Conservation (phyloP, 176 grass and related monocot species). For the Dendrocalamus sinicus region DNA sequence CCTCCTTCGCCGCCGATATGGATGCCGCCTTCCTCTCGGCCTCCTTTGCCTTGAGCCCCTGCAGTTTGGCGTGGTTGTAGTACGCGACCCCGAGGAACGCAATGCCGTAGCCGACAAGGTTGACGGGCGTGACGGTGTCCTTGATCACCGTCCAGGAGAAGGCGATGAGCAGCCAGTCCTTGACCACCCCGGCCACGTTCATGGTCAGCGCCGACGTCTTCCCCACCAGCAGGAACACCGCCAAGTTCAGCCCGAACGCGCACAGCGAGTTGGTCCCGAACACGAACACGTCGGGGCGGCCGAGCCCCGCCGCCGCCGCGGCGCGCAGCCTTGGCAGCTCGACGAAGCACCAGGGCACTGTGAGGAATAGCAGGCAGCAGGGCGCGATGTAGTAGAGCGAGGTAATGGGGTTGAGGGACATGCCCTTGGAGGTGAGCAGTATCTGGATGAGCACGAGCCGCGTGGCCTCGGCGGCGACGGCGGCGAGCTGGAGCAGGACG, state of each 20-base stretch:
- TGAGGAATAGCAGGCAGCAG: constrained; percentile 62
- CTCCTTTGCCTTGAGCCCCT: constrained; percentile 96
- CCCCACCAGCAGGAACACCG: constrained; percentile 83
- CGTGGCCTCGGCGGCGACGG: constrained; percentile 82
- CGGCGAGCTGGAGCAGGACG: constrained; percentile 75
- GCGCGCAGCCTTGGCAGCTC: constrained; percentile 65
- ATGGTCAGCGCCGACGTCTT: constrained; percentile 95
- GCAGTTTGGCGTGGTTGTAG: constrained; percentile 96
- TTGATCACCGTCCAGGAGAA: constrained; percentile 95
- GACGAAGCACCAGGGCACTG: constrained; percentile 71
- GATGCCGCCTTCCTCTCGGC: constrained; percentile 79
- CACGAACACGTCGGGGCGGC: constrained; percentile 57
- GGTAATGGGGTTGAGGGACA: constrained; percentile 83
- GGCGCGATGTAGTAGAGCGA: constrained; percentile 87
- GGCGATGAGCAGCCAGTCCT: constrained; percentile 95
- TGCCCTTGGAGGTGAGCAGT: constrained; percentile 70
- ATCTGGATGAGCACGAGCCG: constrained; percentile 90
- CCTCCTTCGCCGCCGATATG: constrained; percentile 30
- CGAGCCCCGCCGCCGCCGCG: not conserved
- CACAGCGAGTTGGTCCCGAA: constrained; percentile 82
- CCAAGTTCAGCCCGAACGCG: constrained; percentile 88
- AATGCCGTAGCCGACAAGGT: constrained; percentile 89
- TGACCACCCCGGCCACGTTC: constrained; percentile 89
- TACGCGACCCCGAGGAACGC: constrained; percentile 88
- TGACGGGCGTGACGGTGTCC: constrained; percentile 72